Conservation (phyloP, 1,284 basidiomycete genomes). For the Rhizoctonia solani region DNA sequence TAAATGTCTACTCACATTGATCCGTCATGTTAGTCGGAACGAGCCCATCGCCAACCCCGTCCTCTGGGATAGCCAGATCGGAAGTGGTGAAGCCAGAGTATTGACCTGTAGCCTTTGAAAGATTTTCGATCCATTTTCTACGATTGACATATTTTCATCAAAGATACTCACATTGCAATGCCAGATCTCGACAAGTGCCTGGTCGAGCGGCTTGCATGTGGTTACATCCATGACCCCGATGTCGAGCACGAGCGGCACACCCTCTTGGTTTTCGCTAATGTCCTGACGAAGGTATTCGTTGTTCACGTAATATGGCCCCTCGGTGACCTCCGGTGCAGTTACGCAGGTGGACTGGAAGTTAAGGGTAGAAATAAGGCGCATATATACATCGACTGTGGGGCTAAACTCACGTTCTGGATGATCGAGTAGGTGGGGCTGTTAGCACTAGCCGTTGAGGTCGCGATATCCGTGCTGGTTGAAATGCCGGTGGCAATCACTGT, state of each 20-base stretch:
- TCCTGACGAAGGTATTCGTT: constrained; percentile 54
- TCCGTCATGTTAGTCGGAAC: constrained; percentile 22
- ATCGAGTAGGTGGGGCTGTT: constrained; percentile 16
- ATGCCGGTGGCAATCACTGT: constrained; percentile 18
- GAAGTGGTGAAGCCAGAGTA: constrained; percentile 51
- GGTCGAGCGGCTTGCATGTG: constrained; percentile 68
- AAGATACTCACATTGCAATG: constrained; percentile 43
- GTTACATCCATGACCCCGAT: constrained; percentile 75
- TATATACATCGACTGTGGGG: not conserved
- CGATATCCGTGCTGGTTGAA: constrained; percentile 7
- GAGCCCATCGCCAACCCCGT: not conserved
- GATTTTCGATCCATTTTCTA: not conserved
- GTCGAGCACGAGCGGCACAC: constrained; percentile 59
- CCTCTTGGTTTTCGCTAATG: constrained; percentile 57
- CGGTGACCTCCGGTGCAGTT: constrained; percentile 48
- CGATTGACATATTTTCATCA: constrained; percentile 15
- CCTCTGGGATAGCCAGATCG: constrained; percentile 3
- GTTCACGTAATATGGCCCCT: constrained; percentile 55
- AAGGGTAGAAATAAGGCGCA: not conserved
- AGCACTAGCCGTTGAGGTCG: constrained; percentile 6
- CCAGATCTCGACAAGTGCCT: constrained; percentile 76
- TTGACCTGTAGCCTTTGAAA: constrained; percentile 43
- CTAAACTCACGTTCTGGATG: constrained; percentile 28
- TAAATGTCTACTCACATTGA: constrained; percentile 41
- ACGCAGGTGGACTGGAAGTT: constrained; percentile 39